Conservation (phyloP, 345 rosid species). For the Salix arbutifolia region DNA sequence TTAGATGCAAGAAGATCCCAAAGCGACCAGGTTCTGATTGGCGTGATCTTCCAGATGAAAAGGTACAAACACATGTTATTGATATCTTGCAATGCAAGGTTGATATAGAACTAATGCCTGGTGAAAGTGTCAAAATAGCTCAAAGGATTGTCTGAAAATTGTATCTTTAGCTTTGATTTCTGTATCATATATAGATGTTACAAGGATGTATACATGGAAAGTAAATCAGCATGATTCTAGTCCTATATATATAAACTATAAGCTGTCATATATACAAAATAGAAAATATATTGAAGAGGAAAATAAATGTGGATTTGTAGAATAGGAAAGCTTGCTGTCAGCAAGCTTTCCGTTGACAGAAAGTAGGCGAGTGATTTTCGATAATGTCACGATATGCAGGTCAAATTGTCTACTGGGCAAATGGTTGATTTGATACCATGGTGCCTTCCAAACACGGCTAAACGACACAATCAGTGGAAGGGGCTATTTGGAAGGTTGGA, state of each 20-base stretch:
- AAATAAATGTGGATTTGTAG: too few species aligned
- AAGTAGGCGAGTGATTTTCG: background rate
- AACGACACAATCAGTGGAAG: constrained; percentile 79
- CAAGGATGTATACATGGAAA: too few species aligned
- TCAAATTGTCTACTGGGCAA: constrained; percentile 58
- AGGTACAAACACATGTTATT: constrained; percentile 34
- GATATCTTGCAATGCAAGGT: background rate
- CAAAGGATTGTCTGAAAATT: too few species aligned
- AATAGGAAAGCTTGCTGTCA: too few species aligned
- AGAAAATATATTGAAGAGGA: too few species aligned
- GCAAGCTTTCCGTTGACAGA: too few species aligned
- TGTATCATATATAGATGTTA: too few species aligned
- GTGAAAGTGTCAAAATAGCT: too few species aligned
- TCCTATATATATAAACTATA: too few species aligned
- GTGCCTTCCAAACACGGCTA: constrained; percentile 78
- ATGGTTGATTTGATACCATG: constrained; percentile 63
- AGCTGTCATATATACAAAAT: too few species aligned
- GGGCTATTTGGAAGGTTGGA: constrained; percentile 85
- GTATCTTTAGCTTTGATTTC: too few species aligned
- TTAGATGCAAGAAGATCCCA: constrained; percentile 66
- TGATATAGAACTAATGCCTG: background rate
- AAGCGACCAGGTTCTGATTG: constrained; percentile 91
- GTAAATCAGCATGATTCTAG: too few species aligned
- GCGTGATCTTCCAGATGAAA: constrained; percentile 75
- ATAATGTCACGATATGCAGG: constrained; percentile 32